Evolutionary conservation across 1,139 yeast genomes (phyloP), one percentile per base, ranked within the genome.

Genomic region (Zygosaccharomyces pseudobailii): DNA sequence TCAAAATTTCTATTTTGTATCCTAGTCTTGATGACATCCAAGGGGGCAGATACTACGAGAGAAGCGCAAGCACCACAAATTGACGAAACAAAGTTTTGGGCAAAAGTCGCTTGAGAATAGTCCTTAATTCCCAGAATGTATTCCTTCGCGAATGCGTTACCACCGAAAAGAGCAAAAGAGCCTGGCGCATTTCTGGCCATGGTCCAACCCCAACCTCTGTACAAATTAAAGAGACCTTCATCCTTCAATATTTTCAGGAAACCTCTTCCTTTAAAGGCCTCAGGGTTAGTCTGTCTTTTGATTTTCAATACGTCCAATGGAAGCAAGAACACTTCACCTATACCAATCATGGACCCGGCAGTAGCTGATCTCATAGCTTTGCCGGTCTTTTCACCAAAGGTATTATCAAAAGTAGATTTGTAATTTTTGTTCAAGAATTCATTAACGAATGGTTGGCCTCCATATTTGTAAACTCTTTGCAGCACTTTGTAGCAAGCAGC

Each of bases 161-260:
- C 99, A 58, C 99, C 99, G 60, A 92, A 92, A 56, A 92, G 76
- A 10, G 97, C 96, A 66, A 92, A 92, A 3, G 97, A 88, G 49
- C 99, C 99, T 34, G 99, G 99, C 3, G 97, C 97, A 67, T 92
- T 92, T 79, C 99, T 84, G 43, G 99, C 99, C 59, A 95, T 96
- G 53, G 99, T 92, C 99, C 99, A 92, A 50, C 97, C 97, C 96
- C 97, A 90, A 57, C 99, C 99, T 68, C 97, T 80, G 75, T 92
- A 92, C 62, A 92, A 76, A 33, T 92, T 89, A 53, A 88, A 78
- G 8, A 63, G 41, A 21, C 98, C 98, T 73, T 94, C 98, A 65
- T 92, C 98, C 46, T 76, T 67, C 55, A 92, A 67, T 61, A 92
- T 88, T 71, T 80, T 85, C 55, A 89, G 53, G 72, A 92, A 89